Percentiles rank a stretch among this genome's conserved stretches.
phyloP scores from a whole-genome alignment of 2,329 filamentous ascomycete species.

The Aspergillaceae sp. region DNA sequence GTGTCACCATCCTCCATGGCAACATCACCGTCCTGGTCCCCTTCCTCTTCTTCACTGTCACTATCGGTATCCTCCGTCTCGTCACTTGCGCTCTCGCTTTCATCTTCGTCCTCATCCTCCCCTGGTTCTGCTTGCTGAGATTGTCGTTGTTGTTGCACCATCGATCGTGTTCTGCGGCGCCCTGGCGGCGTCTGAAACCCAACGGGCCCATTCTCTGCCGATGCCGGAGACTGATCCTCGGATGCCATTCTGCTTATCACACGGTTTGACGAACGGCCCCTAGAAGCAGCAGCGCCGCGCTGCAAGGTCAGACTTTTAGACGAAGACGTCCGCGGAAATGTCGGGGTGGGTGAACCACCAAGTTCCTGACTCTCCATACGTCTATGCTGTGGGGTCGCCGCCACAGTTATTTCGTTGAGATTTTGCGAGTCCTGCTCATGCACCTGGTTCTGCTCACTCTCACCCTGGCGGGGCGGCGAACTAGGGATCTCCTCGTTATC shows the following conservation, averaged over 20 bases:
- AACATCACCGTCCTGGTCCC: slow-evolving; percentile 10
- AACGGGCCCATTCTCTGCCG: not conserved
- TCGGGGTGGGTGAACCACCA: slow-evolving; percentile 14
- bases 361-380: slow-evolving; percentile 21
- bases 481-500: slow-evolving; percentile 8
- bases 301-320: not conserved
- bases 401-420: slow-evolving; percentile 1
- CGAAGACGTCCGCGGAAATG: slow-evolving; percentile 1
- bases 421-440: slow-evolving; percentile 2
- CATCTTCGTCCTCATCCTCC: not conserved
- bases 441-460: not conserved
- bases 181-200: not conserved
- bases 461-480: slow-evolving; percentile 7
- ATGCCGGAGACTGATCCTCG: not conserved
- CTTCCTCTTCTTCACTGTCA: not conserved
- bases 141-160: too few species aligned
- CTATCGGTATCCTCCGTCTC: not conserved
- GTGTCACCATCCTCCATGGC: slow-evolving; percentile 8
- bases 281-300: not conserved
- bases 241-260: not conserved
- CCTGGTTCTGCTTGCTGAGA: not conserved
- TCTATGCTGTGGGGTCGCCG: slow-evolving; percentile 4
- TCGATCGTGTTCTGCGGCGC: not conserved
- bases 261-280: not conserved
- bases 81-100: not conserved